Evolutionary conservation across 129 eudicot genomes (phyloP).

Genomic region (Pseudognaphalium luteoalbum): DNA sequence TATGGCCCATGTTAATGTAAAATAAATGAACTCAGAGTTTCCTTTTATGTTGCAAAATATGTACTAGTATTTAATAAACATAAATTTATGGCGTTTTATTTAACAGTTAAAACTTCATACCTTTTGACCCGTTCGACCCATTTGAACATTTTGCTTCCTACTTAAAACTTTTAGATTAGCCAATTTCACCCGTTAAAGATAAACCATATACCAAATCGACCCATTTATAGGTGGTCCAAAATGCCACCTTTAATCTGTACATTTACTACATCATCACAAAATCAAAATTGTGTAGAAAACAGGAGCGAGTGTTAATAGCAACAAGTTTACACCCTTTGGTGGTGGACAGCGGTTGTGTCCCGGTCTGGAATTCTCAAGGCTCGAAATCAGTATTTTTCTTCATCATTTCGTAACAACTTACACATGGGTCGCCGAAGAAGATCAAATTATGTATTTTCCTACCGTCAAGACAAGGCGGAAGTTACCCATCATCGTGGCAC

Average conservation of each 20-base stretch:
- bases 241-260: neutral
- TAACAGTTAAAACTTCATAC: too few relatives aligned
- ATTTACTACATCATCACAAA: neutral
- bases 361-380: conserved; percentile 88
- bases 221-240: neutral
- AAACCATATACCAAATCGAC: neutral
- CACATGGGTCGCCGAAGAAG: conserved; percentile 85
- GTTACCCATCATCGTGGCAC: conserved; percentile 69
- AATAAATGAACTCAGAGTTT: neutral
- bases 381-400: conserved; percentile 88
- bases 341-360: conserved; percentile 99
- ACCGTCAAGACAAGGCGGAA: conserved; percentile 78
- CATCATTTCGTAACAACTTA: conserved; percentile 84
- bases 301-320: conserved; percentile 58
- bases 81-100: too few relatives aligned
- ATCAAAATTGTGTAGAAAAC: conserved; percentile 41
- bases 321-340: conserved; percentile 86
- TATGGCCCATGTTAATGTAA: too few relatives aligned
- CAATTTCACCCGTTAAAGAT: too few relatives aligned
- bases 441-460: conserved; percentile 80
- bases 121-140: too few relatives aligned
- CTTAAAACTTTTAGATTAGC: too few relatives aligned
- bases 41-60: too few relatives aligned
- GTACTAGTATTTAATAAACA: too few relatives aligned
- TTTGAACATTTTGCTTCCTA: too few relatives aligned